Conservation (phyloP, 768 basidiomycete genomes). For the Psilocybe cubensis region DNA sequence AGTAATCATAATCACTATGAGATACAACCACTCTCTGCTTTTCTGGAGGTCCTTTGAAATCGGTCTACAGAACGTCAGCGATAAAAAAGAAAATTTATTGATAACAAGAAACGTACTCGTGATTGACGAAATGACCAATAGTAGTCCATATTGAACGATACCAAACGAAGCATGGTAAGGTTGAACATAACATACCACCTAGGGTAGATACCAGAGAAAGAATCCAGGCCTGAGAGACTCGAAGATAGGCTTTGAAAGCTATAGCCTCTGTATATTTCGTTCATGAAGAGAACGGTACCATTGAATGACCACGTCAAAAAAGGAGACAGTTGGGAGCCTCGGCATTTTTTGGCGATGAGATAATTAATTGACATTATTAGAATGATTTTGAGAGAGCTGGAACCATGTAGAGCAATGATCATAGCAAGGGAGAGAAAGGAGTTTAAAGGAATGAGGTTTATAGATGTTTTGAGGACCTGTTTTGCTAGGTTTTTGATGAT, state of each 20-base stretch:
- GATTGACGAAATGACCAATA: conserved; percentile 71
- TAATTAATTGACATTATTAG: conserved; percentile 75
- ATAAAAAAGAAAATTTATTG: not conserved
- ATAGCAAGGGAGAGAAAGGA: conserved; percentile 64
- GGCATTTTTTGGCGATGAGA: conserved; percentile 50
- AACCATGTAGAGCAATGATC: conserved; percentile 79
- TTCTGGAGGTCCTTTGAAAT: conserved; percentile 40
- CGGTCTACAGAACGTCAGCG: conserved; percentile 11
- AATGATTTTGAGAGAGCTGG: conserved; percentile 78
- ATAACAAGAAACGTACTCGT: conserved; percentile 23
- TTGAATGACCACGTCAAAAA: conserved; percentile 82
- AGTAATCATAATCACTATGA: conserved; percentile 64
- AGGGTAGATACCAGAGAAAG: conserved; percentile 75
- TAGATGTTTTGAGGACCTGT: conserved; percentile 26
- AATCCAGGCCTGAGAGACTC: conserved; percentile 59
- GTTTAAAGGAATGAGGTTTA: conserved; percentile 58
- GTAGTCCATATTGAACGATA: conserved; percentile 94
- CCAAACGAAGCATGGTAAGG: conserved; percentile 91
- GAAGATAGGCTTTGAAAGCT: conserved; percentile 59
- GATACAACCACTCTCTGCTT: conserved; percentile 61
- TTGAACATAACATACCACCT: conserved; percentile 96
- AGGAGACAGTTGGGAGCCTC: conserved; percentile 48
- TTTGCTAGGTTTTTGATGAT: conserved; percentile 55
- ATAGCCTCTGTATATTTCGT: conserved; percentile 79
- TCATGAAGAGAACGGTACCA: conserved; percentile 69